Percentiles rank a stretch among this genome's conserved stretches.
These are phyloP conservation scores for Tulasnella sp. DNA, from an alignment of 768 basidiomycete species.

Conservation along the genomic window DNA sequence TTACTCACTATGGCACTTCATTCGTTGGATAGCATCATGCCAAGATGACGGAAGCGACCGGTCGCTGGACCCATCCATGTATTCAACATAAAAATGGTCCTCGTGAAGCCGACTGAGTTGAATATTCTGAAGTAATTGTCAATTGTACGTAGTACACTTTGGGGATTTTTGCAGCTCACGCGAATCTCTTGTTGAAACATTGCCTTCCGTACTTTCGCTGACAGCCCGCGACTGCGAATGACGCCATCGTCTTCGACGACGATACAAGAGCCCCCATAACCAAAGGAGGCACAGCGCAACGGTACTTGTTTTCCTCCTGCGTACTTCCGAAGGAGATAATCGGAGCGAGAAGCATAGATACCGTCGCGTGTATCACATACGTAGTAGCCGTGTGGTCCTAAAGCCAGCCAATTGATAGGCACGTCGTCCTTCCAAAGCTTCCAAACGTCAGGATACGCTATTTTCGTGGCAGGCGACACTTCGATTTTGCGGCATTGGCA, in stretches of 20 bases:
- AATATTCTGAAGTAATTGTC: background rate
- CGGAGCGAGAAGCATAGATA: background rate
- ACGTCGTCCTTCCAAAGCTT: constrained; percentile 5
- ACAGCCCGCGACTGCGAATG: background rate
- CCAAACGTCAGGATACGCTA: background rate
- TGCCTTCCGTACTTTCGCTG: background rate
- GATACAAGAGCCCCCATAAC: background rate
- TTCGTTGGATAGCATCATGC: background rate
- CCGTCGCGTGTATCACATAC: background rate
- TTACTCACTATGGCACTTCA: background rate
- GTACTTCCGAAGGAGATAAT: background rate
- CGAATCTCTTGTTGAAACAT: background rate
- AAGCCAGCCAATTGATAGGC: constrained; percentile 1
- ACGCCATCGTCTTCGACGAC: background rate
- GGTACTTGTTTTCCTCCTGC: background rate
- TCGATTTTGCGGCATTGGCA: too few relatives aligned
- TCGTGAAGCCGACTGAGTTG: background rate
- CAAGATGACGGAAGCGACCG: background rate
- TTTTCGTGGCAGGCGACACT: background rate
- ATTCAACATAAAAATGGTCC: background rate
- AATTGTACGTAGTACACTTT: background rate
- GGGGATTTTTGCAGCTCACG: background rate
- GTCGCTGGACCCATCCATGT: constrained; percentile 5
- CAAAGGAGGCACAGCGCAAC: background rate
- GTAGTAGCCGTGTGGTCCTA: constrained; percentile 1